Base-by-base conservation (phyloP, 805 yeast species). In the Kodamaea kakaduensis region DNA sequence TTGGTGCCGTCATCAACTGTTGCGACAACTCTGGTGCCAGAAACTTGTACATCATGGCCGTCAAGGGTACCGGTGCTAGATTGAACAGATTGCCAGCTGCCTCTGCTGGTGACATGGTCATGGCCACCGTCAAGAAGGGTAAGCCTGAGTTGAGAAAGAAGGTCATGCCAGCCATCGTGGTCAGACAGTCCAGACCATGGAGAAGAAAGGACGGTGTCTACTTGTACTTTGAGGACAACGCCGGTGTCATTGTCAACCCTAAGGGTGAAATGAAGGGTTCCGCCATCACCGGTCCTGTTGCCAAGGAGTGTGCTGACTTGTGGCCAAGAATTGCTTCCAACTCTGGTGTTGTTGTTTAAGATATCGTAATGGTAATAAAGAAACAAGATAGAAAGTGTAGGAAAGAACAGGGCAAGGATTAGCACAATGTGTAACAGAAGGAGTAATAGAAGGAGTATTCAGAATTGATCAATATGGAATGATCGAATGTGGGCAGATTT, bases 221-320 rank as follows among this genome's bases (percentile, higher is more conserved):
- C 89, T 87, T 93, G 73, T 93, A 93, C 87, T 93, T 93, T 62
- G 99, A 93, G 82, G 99, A 93, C 78, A 93, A 93, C 68, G 99
- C 99, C 54, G 98, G 98, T 83, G 99, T 94, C 73, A 93, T 93
- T 68, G 98, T 93, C 71, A 93, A 93, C 79, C 98, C 99, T 69
- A 93, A 93, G 93, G 99, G 99, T 81, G 99, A 93, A 77, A 93
- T 94, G 98, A 93, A 93, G 82, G 99, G 99, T 77, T 94, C 98
- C 58, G 99, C 98, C 66, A 93, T 93, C 72, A 94, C 99, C 67
- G 99, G 99, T 74, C 99, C 99, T 66, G 99, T 93, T 68, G 97
- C 97, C 73, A 93, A 93, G 79, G 99, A 93, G 81, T 94, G 98
- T 81, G 98, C 99, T 71, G 99, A 93, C 71, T 84, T 93, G 73